Evolutionary conservation across 257 asterid species (phyloP).

Genomic region (Salvia rosmarinus): DNA sequence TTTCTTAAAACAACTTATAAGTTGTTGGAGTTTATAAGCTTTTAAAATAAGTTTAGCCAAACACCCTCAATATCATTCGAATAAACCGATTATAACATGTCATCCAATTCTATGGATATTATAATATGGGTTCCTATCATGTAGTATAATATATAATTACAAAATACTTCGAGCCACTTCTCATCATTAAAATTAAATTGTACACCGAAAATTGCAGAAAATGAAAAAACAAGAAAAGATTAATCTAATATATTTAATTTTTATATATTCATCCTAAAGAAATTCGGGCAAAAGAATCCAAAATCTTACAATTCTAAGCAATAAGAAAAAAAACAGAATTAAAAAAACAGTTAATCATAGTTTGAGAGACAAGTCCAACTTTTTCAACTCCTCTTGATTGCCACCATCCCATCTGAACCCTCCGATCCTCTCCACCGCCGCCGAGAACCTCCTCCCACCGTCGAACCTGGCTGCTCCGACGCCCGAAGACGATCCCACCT

Average conservation of each 20-base stretch:
- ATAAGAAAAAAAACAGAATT: background rate
- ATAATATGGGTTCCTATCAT: background rate
- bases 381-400: conserved; percentile 63
- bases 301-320: background rate
- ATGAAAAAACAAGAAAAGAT: background rate
- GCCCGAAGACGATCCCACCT: conserved; percentile 41
- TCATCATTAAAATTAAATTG: conserved; percentile 2
- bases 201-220: conserved; percentile 8
- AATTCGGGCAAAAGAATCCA: conserved; percentile 9
- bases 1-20: no score
- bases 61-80: background rate
- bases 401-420: conserved; percentile 54
- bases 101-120: no score
- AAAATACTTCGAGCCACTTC: background rate
- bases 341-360: conserved; percentile 39
- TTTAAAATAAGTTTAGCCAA: no score
- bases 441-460: conserved; percentile 43
- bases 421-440: conserved; percentile 46
- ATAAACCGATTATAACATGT: background rate
- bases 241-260: background rate
- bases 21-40: no score
- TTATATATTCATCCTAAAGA: conserved; percentile 13
- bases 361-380: conserved; percentile 82
- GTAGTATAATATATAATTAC: background rate
- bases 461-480: conserved; percentile 65